Evolutionary conservation across 805 yeast species (phyloP).

Genomic region (Candida verbasci): DNA sequence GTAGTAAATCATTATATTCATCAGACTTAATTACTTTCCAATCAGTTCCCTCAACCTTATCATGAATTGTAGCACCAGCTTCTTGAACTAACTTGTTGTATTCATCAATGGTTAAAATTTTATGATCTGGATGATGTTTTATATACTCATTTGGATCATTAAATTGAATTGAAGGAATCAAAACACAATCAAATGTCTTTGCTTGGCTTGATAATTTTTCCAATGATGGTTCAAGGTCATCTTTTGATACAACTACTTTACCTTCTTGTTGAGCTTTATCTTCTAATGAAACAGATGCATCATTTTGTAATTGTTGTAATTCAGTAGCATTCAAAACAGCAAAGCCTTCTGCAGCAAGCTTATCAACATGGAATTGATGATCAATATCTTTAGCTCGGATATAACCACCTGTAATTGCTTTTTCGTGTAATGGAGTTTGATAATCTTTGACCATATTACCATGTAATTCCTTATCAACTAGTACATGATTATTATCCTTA

Average conservation of each 20-base stretch:
- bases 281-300: slow-evolving; percentile 11
- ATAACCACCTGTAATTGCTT: slow-evolving; percentile 8
- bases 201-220: slow-evolving; percentile 7
- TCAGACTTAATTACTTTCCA: slow-evolving; percentile 13
- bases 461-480: slow-evolving; percentile 10
- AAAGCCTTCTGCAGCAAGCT: slow-evolving; percentile 11
- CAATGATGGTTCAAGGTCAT: slow-evolving; percentile 10
- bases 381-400: slow-evolving; percentile 9
- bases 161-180: slow-evolving; percentile 11
- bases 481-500: slow-evolving; percentile 7
- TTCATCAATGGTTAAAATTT: slow-evolving; percentile 13
- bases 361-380: slow-evolving; percentile 11
- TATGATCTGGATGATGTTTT: slow-evolving; percentile 2
- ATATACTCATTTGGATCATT: slow-evolving; percentile 11
- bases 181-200: slow-evolving; percentile 7
- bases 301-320: slow-evolving; percentile 8
- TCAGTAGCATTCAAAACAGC: slow-evolving; percentile 12
- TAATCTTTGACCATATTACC: slow-evolving; percentile 8
- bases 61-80: slow-evolving; percentile 14
- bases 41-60: slow-evolving; percentile 10
- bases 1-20: slow-evolving; percentile 28
- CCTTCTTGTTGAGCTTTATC: slow-evolving; percentile 14
- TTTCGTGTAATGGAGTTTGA: slow-evolving; percentile 9
- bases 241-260: slow-evolving; percentile 12
- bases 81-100: slow-evolving; percentile 17